Evolutionary conservation across 202 grass and related monocot genomes (phyloP), one percentile per base, ranked within the genome.

Genomic region (Elaeis oleifera): DNA sequence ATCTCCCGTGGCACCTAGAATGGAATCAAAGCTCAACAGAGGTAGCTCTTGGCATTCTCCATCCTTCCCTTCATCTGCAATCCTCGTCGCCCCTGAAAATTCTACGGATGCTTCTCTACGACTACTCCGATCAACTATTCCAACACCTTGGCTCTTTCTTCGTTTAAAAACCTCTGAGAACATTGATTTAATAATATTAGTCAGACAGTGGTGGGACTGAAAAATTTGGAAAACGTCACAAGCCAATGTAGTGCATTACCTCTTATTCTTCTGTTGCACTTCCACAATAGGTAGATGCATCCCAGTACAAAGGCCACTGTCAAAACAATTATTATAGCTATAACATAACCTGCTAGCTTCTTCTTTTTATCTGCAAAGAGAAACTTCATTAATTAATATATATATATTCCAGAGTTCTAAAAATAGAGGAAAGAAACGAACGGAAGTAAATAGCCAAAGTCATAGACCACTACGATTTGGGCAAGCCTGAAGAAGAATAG

Each of bases 281-380:
- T 81, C 72, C 73, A 61, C 20, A 25, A 65, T 9, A 81, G 39
- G 28, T 54, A 76, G 65, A 76, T 60, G 60, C 59, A 76, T 53
- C 17, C 79, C n/a, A 71, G 50, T 28, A 55, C n/a, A 19, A 61
- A 54, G 26, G 18, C 28, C 21, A 22, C 55, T 22, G 29, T 25
- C 32, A 79, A 53, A 53, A 67, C 36, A 54, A 53, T 58, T 56
- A 53, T 58, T 50, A 79, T 32, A 51, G 29, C 59, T 79, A 73
- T 73, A 25, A 59, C 16, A 36, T 61, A 70, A 18, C 16, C 49
- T 44, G 27, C 6, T 23, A 51, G 5, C 61, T 67, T 79, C 14
- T 59, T 67, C 8, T 55, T 54, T 6, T 28, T 27, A 8, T 64
- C 76, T 79, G 68, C 56, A 50, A 56, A 36, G 27, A 21, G 18